Evolutionary conservation across 768 basidiomycete species (phyloP), one percentile per base, ranked within the genome.

Genomic region (Coprinopsis strossmayeri): DNA sequence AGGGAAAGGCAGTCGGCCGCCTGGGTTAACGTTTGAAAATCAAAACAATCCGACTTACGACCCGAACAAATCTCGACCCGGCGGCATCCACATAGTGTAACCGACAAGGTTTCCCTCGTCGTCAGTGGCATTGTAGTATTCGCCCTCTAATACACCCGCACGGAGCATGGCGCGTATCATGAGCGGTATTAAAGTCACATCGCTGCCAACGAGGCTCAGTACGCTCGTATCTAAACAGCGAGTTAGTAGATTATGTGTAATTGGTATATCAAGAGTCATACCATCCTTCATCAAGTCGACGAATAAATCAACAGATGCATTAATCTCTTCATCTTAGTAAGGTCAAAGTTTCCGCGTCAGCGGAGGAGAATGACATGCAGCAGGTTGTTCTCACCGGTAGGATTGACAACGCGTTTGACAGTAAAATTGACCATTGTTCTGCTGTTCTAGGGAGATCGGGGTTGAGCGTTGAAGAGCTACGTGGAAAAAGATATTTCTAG

Each of bases 71-170:
- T 63, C 60, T 30, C 54, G 45, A 2, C 63, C 64, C 0, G 66
- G 63, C 2, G 66, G 64, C 55, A 64, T 64, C 63, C 66, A 67
- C 20, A 64, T 34, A 2, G 63, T 53, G 34, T 57, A 59, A 0
- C 61, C 65, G 30, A 64, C 54, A 2, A 64, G 32, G 34, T 58
- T 55, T 3, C 59, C 55, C 2, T 28, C 38, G 17, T 55, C 41
- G 28, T 63, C 55, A 3, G 54, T 60, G 7, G 63, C 66, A 11
- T 52, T 39, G 43, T 65, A 67, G 43, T 57, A 61, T 56, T 65
- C 60, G 5, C 63, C 64, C 1, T 38, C 59, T 15, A 58, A 44
- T 18, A 53, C 53, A 17, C 58, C 58, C 27, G 64, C 62, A 18
- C 54, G 58, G 23, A 64, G 38, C 49, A 59, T 57, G 15, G 60